Evolutionary conservation across 208 protist species (phyloP), one percentile per base, ranked within the genome.

Genomic region (Wallacemonas rigidus): DNA sequence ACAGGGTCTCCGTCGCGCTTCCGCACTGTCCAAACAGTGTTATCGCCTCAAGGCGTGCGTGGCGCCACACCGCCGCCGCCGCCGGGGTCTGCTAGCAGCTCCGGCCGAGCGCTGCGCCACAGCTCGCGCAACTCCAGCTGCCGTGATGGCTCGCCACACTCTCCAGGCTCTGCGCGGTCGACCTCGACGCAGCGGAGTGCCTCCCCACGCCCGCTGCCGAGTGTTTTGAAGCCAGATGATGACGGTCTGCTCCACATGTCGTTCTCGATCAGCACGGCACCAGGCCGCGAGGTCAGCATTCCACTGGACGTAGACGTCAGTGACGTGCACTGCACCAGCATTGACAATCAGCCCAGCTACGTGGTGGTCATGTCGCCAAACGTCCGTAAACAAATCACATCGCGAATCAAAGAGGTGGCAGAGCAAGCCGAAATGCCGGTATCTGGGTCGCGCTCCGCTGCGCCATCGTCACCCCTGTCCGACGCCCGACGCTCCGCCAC

Each of bases 361-460:
- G 82, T 95, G 1, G 85, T 95, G 0, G 80, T 83, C n/a, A 78
- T 93, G 64, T 93, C 78, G n/a, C 82, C 92, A 3, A 78, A 90
- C 65, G 75, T 95, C 64, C 81, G 79, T 14, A 51, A 50, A 9
- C 91, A 95, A 56, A 80, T 95, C 56, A 82, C 85, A 2, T 79
- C 71, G 11, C 81, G 80, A 11, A 85, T 95, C 41, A 82, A 84
- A 54, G 91, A 93, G 71, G 73, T 92, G 4, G 69, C 86, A 2
- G 77, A 73, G 3, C 69, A 76, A 38, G 26, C 15, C 2, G 67
- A 78, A 4, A 57, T 73, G 35, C 55, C 38, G 7, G n/a, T 47
- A 2, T 45, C 50, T 15, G 9, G 17, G n/a, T 26, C 36, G 35
- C 60, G 39, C 14, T 43, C 76, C 0, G 74, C 57, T 1, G 54